These are phyloP conservation scores for Tolypocladium cylindrosporum DNA, from an alignment of 2,329 filamentous ascomycete genomes.

Conservation along the genomic window DNA sequence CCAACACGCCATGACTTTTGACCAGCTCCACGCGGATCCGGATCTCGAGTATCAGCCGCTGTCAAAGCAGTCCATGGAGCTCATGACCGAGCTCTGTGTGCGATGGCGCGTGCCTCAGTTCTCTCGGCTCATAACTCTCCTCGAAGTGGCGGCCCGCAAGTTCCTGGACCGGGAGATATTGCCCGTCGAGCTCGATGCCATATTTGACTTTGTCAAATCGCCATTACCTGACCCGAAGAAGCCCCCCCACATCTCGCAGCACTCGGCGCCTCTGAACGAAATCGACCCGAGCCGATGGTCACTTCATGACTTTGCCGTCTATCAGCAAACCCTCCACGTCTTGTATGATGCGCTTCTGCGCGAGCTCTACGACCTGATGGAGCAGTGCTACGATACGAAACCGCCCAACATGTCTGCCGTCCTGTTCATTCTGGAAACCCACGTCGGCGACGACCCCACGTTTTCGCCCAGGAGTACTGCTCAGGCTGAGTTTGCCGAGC, in stretches of 20 bases:
- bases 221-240: constrained; percentile 57
- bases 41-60: constrained; percentile 40
- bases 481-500: constrained; percentile 58
- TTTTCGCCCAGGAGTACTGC: constrained; percentile 66
- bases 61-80: constrained; percentile 72
- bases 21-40: constrained; percentile 46
- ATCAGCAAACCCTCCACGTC: constrained; percentile 63
- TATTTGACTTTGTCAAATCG: constrained; percentile 74
- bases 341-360: constrained; percentile 76
- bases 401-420: constrained; percentile 70
- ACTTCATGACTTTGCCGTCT: constrained; percentile 55
- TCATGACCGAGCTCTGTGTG: constrained; percentile 75
- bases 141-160: constrained; percentile 79
- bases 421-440: constrained; percentile 70
- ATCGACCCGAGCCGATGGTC: constrained; percentile 58
- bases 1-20: constrained; percentile 61
- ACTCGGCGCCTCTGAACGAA: constrained; percentile 38
- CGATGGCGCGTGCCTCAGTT: constrained; percentile 85
- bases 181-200: constrained; percentile 71
- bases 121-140: constrained; percentile 66
- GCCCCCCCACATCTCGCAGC: constrained; percentile 43
- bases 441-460: constrained; percentile 68
- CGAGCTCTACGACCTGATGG: constrained; percentile 79
- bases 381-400: constrained; percentile 83
- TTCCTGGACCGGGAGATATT: constrained; percentile 76